These are phyloP conservation scores for Arabis hirsuta DNA, from an alignment of 345 rosid species.

Conservation along the genomic window DNA sequence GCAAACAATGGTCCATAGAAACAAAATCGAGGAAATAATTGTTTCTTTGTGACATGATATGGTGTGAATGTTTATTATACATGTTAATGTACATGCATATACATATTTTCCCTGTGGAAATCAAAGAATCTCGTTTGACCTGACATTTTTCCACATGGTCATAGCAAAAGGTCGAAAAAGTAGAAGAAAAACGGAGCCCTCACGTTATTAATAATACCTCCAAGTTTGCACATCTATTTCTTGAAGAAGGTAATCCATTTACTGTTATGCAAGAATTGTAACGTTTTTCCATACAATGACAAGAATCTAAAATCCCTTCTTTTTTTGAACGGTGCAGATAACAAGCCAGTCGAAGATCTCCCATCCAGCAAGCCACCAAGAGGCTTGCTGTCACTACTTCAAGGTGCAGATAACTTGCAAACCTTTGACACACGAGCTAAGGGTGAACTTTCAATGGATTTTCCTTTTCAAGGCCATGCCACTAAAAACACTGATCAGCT, in stretches of 20 bases:
- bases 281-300: not conserved
- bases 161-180: constrained; percentile 57
- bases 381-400: constrained; percentile 78
- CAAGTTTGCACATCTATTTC: constrained; percentile 85
- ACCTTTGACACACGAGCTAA: constrained; percentile 51
- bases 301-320: constrained; percentile 16
- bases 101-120: constrained; percentile 10
- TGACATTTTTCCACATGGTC: constrained; percentile 34
- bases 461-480: constrained; percentile 52
- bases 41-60: constrained; percentile 17
- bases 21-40: constrained; percentile 13
- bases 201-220: constrained; percentile 64
- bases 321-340: constrained; percentile 53
- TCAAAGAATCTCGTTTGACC: constrained; percentile 27
- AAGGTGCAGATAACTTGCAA: constrained; percentile 66
- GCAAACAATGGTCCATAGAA: constrained; percentile 12
- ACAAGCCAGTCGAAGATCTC: constrained; percentile 58
- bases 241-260: constrained; percentile 72
- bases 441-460: constrained; percentile 37
- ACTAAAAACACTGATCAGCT: constrained; percentile 46
- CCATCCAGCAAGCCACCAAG: constrained; percentile 51
- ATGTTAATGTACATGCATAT: constrained; percentile 23
- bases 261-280: constrained; percentile 21
- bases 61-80: not conserved
- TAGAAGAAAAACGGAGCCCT: constrained; percentile 54